These are phyloP conservation scores for Lentinula sp. DNA, from an alignment of 768 basidiomycete species.

Conservation along the genomic window DNA sequence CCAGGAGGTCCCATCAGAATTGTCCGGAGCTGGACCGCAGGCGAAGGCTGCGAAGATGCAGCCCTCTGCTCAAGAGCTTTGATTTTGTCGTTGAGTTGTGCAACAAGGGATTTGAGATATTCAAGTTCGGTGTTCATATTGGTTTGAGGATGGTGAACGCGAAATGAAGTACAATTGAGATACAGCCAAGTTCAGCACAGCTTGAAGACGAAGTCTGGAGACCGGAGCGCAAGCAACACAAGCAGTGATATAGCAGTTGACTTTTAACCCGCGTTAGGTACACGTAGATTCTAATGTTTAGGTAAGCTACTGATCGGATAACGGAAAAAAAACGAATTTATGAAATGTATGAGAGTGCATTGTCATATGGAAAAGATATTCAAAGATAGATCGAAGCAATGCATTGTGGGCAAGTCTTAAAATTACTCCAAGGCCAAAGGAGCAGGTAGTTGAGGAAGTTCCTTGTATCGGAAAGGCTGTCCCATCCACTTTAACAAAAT, in stretches of 20 bases:
- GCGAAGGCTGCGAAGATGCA: conserved; percentile 45
- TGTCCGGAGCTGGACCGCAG: conserved; percentile 77
- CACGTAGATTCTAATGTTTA: no score
- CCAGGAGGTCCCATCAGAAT: conserved; percentile 97
- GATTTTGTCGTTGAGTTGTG: conserved; percentile 91
- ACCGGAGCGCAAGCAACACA: not conserved
- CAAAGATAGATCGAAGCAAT: no score
- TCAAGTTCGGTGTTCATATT: conserved; percentile 55
- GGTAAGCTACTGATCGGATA: no score
- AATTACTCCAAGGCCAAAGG: not conserved
- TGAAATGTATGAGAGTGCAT: no score
- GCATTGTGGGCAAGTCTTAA: no score
- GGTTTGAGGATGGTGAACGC: conserved; percentile 20
- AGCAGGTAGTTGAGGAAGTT: not conserved
- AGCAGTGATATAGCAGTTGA: not conserved
- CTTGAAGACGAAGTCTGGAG: not conserved
- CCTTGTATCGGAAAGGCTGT: not conserved
- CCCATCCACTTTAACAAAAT: not conserved
- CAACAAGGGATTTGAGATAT: conserved; percentile 90
- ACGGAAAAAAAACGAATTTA: no score
- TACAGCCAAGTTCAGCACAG: not conserved
- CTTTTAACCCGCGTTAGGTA: no score
- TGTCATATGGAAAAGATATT: no score
- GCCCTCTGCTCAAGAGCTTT: conserved; percentile 63
- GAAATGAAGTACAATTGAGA: not conserved